Evolutionary conservation across 2,329 filamentous ascomycete genomes (phyloP).

Genomic region (Botrytis hyacinthi): DNA sequence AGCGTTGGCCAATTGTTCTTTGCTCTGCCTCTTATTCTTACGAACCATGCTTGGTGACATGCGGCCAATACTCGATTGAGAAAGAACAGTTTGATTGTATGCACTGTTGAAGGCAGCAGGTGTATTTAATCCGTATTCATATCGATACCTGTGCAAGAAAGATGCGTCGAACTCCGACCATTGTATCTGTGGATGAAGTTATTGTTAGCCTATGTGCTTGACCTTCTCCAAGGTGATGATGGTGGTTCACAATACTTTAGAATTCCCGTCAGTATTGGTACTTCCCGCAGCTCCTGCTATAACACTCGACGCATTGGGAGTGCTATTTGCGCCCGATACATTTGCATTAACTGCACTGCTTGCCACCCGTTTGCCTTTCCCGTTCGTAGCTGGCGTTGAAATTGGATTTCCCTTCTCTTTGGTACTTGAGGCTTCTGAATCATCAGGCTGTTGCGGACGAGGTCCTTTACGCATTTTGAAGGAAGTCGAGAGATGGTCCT

Average conservation of each 20-base stretch:
- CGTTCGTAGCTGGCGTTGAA: conserved; percentile 28
- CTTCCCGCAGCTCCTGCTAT: conserved; percentile 22
- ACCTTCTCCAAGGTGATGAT: not conserved
- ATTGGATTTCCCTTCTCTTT: conserved; percentile 37
- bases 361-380: conserved; percentile 36
- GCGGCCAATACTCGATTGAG: conserved; percentile 63
- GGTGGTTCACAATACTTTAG: conserved; percentile 34
- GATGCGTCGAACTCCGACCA: conserved; percentile 68
- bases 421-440: conserved; percentile 41
- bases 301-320: conserved; percentile 23
- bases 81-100: conserved; percentile 61
- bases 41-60: conserved; percentile 75
- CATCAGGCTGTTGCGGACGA: conserved; percentile 37
- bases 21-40: conserved; percentile 64
- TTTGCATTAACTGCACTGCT: conserved; percentile 25
- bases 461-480: conserved; percentile 26
- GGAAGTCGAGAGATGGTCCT: too few species aligned
- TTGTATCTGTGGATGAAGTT: conserved; percentile 46
- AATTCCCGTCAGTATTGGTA: conserved; percentile 29
- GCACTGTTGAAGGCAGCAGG: conserved; percentile 67
- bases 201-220: conserved; percentile 12
- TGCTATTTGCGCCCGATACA: conserved; percentile 36
- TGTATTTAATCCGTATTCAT: conserved; percentile 68
- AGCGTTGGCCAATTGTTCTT: conserved; percentile 67
- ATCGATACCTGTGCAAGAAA: conserved; percentile 72